Base-by-base conservation (phyloP, 108 stramenopile genomes). In the Bacterosira constricta region DNA sequence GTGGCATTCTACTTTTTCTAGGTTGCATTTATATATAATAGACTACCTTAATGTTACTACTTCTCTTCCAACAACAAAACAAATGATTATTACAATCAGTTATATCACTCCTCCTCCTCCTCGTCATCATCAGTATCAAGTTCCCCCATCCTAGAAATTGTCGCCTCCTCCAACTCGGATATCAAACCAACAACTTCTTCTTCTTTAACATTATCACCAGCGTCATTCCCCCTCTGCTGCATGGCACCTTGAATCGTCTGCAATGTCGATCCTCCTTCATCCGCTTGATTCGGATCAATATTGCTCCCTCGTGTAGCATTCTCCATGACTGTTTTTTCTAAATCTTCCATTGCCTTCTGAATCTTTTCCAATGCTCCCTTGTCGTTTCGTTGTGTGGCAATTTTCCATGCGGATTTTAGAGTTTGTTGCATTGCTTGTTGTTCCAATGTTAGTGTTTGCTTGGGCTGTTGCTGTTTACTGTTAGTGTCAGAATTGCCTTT, bases 341-440 rank as follows among this genome's bases (percentile, higher is more conserved):
- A 64, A 27, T 65, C 77, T 52, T 78, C 53, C 77, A 78, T 78
- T 34, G 77, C 77, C 55, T 65, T 57, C 41, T 70, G 66, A 53
- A 78, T 78, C 69, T 69, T 63, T 35, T 70, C 63, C 44, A 78
- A 56, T 7, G 77, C 77, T 35, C 54, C 77, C 26, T 38, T 25
- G 32, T 78, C 77, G 23, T 62, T 54, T 44, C 49, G 63, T 50
- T 70, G 53, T 35, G 23, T 70, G 13, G 77, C 77, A n/a, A 78
- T 54, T 52, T 78, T 78, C 68, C 69, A 78, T 21, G 77, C 77
- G 63, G 77, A 69, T 32, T 69, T 63, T 10, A 78, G 57, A 37
- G 31, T 47, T 44, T 70, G 69, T 49, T 78, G 62, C 55, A 46
- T 60, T 32, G 77, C 62, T 37, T 69, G 63, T 57, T 77, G 68